Base-by-base conservation (phyloP, 2,329 filamentous ascomycete species). In the Penicillium sp. region DNA sequence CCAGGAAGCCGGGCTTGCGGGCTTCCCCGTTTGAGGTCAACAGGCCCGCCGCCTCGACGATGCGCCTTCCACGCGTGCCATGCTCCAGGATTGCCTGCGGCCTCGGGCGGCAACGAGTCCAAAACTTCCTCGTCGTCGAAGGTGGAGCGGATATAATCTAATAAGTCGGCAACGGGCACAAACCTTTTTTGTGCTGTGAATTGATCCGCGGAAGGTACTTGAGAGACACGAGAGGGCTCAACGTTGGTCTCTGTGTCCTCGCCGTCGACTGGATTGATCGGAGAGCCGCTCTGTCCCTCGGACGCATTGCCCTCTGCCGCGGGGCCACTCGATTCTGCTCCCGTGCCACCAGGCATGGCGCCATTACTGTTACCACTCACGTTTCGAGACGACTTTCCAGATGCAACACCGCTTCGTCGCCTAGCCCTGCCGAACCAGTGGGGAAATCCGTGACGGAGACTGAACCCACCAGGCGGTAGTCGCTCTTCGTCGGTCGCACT, bases 51-150 rank as follows among this genome's bases (percentile, higher is more conserved):
- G 2, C 70, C 71, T 40, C 73, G 72, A 45, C 84, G 80, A 65
- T 91, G 79, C 6, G 86, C 81, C 58, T 82, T 79, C 91, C 91
- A 97, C 4, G 91, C 91, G 70, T 95, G 87, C 86, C 89, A 97
- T 18, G 91, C 93, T 6, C 89, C 88, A 2, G 87, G 83, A 59
- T 97, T 95, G 1, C 88, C 91, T 0, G 90, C 89, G 14, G 87
- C 87, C 54, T 89, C 82, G 0, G 95, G 72, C 1, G 89, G 85
- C 16, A 97, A 74, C 0, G 79, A 79, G 67, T 97, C 89, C 3
- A 97, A 74, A 6, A 94, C 79, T 0, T 74, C 70, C 51, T 85
- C 86, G 48, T 89, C 81, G 55, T 87, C 86, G 65, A 98, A 96
- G 0, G 88, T 78, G 53, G 84, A 85, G 50, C 85, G 81, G 27